These are phyloP conservation scores for Cyathus striatus DNA, from an alignment of 768 basidiomycete genomes.

Conservation along the genomic window DNA sequence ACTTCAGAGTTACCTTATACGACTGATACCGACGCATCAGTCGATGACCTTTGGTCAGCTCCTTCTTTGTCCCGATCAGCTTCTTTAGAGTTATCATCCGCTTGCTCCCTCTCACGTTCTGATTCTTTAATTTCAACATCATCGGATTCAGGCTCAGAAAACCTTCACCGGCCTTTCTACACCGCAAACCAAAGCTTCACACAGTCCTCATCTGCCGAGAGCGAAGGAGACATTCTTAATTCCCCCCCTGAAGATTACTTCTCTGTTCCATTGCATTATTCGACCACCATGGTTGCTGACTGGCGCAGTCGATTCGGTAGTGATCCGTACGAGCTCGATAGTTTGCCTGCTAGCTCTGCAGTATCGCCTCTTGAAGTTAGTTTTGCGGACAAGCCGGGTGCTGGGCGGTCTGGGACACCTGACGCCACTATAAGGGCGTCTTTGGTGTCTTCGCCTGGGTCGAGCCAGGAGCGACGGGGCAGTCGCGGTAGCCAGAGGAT, in stretches of 20 bases:
- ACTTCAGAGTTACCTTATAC: constrained; percentile 9
- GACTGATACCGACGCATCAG: constrained; percentile 11
- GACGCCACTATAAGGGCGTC: constrained; percentile 35
- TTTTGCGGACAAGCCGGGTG: constrained; percentile 1
- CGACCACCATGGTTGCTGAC: constrained; percentile 13
- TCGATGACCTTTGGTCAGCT: constrained; percentile 10
- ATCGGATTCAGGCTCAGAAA: constrained; percentile 9
- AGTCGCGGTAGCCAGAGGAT: constrained; percentile 6
- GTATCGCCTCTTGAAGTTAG: not conserved
- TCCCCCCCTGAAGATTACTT: constrained; percentile 19
- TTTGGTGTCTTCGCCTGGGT: constrained; percentile 7
- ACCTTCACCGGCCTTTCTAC: constrained; percentile 2
- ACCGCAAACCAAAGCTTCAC: constrained; percentile 5
- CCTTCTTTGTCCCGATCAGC: constrained; percentile 25
- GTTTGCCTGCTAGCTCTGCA: not conserved
- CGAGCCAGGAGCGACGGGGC: constrained; percentile 2
- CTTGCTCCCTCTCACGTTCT: constrained; percentile 38
- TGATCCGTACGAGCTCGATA: not conserved
- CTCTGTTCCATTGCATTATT: constrained; percentile 12
- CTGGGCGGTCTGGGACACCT: constrained; percentile 34
- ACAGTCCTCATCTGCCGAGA: constrained; percentile 17
- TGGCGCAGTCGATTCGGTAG: constrained; percentile 5
- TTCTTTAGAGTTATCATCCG: constrained; percentile 23
- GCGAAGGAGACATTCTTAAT: constrained; percentile 18
- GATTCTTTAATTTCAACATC: constrained; percentile 32